These are phyloP conservation scores for Globisporangium acanthophoron DNA, from an alignment of 352 stramenopile genomes.

Conservation along the genomic window DNA sequence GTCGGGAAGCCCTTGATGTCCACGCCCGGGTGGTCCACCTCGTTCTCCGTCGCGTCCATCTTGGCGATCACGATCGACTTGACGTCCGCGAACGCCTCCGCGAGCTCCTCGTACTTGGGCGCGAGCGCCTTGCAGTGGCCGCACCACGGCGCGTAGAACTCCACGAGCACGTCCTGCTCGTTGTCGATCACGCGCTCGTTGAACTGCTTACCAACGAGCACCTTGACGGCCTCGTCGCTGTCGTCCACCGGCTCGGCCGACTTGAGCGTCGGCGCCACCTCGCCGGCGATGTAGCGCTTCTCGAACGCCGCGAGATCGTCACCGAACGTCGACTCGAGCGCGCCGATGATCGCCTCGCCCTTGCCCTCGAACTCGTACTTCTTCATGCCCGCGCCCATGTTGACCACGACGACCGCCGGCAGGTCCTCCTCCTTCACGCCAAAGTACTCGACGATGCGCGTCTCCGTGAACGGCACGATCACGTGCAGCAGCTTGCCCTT, in stretches of 20 bases:
- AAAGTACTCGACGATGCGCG: slow-evolving; percentile 93
- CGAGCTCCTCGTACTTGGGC: slow-evolving; percentile 89
- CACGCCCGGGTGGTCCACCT: slow-evolving; percentile 89
- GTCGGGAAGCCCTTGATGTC: slow-evolving; percentile 93
- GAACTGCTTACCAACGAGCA: slow-evolving; percentile 92
- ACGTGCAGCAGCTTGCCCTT: slow-evolving; percentile 91
- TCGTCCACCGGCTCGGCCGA: slow-evolving; percentile 89
- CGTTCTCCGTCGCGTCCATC: slow-evolving; percentile 95
- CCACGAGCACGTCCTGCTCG: slow-evolving; percentile 83
- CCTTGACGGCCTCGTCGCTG: slow-evolving; percentile 86
- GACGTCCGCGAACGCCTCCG: slow-evolving; percentile 83
- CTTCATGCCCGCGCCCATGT: slow-evolving; percentile 92
- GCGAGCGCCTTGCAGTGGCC: slow-evolving; percentile 91
- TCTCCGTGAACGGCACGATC: slow-evolving; percentile 82
- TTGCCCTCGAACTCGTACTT: slow-evolving; percentile 88
- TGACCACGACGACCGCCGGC: slow-evolving; percentile 83
- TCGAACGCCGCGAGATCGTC: slow-evolving; percentile 72
- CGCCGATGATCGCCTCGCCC: slow-evolving; percentile 64
- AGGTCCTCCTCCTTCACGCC: slow-evolving; percentile 83
- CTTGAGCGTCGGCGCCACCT: slow-evolving; percentile 90
- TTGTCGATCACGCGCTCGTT: slow-evolving; percentile 83
- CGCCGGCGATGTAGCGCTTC: slow-evolving; percentile 76
- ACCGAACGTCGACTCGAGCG: slow-evolving; percentile 41
- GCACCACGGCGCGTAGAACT: slow-evolving; percentile 91
- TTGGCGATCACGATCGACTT: slow-evolving; percentile 93